These are phyloP conservation scores for Mucor indicus DNA, from an alignment of 371 early-diverging fungal species.

Conservation along the genomic window DNA sequence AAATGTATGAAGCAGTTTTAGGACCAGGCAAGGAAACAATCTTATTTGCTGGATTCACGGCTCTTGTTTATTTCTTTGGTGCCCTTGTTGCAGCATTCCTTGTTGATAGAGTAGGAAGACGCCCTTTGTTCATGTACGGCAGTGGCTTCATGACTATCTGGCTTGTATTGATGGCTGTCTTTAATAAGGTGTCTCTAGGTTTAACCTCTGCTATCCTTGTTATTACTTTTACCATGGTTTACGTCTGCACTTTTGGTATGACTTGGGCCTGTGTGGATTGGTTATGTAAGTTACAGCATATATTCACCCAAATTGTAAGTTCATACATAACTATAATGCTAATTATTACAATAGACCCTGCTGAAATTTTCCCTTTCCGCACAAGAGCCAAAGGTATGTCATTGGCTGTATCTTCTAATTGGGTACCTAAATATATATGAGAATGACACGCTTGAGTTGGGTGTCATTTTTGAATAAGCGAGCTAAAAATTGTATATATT, in stretches of 20 bases:
- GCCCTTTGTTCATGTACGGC: slow-evolving; percentile 39
- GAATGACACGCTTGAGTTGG: too few relatives aligned
- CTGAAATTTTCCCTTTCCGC: slow-evolving; percentile 57
- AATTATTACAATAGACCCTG: slow-evolving; percentile 46
- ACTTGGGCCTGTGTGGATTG: slow-evolving; percentile 43
- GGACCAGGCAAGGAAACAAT: slow-evolving; percentile 28
- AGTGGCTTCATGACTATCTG: slow-evolving; percentile 31
- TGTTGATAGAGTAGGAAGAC: slow-evolving; percentile 38
- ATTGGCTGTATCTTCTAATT: slow-evolving; percentile 59
- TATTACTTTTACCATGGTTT: slow-evolving; percentile 32
- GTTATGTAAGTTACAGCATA: slow-evolving; percentile 23
- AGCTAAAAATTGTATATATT: not conserved
- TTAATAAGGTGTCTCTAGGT: slow-evolving; percentile 33
- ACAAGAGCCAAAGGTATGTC: slow-evolving; percentile 39
- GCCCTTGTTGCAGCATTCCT: slow-evolving; percentile 28
- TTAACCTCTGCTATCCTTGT: slow-evolving; percentile 39
- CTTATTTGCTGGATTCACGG: slow-evolving; percentile 41
- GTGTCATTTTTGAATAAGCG: too few relatives aligned
- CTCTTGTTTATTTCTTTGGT: slow-evolving; percentile 32
- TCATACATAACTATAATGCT: slow-evolving; percentile 9
- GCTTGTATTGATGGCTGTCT: slow-evolving; percentile 35
- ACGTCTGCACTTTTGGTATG: slow-evolving; percentile 32
- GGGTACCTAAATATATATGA: too few relatives aligned
- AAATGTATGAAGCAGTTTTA: slow-evolving; percentile 59
- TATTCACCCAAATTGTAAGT: not conserved